Conservation (phyloP, 805 yeast genomes). For the Saturnispora mendoncae region DNA sequence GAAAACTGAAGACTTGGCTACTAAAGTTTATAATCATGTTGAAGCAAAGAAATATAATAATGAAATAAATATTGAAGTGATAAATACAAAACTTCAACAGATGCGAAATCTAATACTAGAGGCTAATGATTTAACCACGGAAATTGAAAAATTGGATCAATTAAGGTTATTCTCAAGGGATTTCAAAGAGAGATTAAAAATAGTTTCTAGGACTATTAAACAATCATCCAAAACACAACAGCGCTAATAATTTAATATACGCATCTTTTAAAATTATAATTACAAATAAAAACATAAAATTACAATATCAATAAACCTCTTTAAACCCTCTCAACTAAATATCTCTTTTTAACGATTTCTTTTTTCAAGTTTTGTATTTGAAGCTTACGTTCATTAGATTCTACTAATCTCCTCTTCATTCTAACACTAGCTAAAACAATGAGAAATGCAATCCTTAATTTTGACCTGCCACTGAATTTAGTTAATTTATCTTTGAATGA, state of each 20-base stretch:
- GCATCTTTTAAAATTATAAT: too few species aligned
- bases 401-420: constrained; percentile 27
- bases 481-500: constrained; percentile 1
- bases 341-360: constrained; percentile 10
- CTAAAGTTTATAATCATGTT: constrained; percentile 23
- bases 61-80: constrained; percentile 18
- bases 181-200: constrained; percentile 20
- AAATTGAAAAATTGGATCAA: constrained; percentile 29
- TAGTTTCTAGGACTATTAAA: constrained; percentile 18
- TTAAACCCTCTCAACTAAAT: constrained; percentile 2
- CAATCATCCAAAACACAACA: not conserved
- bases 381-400: constrained; percentile 14
- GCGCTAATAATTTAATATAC: constrained; percentile 10
- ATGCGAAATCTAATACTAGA: constrained; percentile 18
- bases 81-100: constrained; percentile 17
- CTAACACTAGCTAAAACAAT: constrained; percentile 32
- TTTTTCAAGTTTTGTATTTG: constrained; percentile 17
- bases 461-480: constrained; percentile 5
- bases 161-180: constrained; percentile 25
- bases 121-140: constrained; percentile 23
- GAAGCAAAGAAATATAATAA: constrained; percentile 19
- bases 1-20: constrained; percentile 35
- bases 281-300: not conserved
- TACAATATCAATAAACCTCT: not conserved
- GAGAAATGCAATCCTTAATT: constrained; percentile 19